Percentiles rank a stretch among this genome's conserved stretches.
These are phyloP conservation scores for Apiotrichum veenhuisii DNA, from an alignment of 1,284 basidiomycete genomes.

Conservation along the genomic window DNA sequence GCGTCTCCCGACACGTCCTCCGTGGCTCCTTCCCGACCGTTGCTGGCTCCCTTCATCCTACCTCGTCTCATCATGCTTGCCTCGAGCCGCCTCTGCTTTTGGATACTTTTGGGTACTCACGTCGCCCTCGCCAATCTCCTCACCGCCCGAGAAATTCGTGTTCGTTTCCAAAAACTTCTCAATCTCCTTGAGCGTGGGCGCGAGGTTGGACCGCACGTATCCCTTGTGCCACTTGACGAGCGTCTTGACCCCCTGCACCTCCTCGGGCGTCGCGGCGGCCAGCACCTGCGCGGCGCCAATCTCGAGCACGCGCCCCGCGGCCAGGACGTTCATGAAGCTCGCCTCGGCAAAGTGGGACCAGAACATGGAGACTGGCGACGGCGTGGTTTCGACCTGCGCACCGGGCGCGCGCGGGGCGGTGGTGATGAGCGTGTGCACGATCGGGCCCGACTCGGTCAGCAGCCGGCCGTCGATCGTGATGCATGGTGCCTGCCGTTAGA, in stretches of 20 bases:
- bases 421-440: conserved; percentile 29
- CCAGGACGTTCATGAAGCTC: conserved; percentile 35
- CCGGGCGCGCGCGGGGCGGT: not conserved
- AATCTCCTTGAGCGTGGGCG: conserved; percentile 17
- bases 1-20: no score
- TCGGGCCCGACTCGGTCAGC: conserved; percentile 37
- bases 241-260: conserved; percentile 19
- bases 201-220: conserved; percentile 1
- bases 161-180: conserved; percentile 26
- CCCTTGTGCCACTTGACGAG: conserved; percentile 25
- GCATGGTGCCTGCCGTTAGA: conserved; percentile 25
- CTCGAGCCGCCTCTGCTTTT: no score
- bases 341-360: conserved; percentile 43
- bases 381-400: conserved; percentile 16
- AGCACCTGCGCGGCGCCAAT: conserved; percentile 6
- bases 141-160: conserved; percentile 32
- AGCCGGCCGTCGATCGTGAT: conserved; percentile 29
- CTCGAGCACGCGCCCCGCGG: conserved; percentile 23
- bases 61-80: no score
- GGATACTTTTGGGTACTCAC: conserved; percentile 21
- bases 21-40: no score
- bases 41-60: no score
- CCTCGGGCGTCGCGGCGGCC: conserved; percentile 11
- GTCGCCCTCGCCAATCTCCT: conserved; percentile 36
- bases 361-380: conserved; percentile 25